phyloP scores from a whole-genome alignment of 495 filamentous ascomycete species.

The Cairneyella variabilis region DNA sequence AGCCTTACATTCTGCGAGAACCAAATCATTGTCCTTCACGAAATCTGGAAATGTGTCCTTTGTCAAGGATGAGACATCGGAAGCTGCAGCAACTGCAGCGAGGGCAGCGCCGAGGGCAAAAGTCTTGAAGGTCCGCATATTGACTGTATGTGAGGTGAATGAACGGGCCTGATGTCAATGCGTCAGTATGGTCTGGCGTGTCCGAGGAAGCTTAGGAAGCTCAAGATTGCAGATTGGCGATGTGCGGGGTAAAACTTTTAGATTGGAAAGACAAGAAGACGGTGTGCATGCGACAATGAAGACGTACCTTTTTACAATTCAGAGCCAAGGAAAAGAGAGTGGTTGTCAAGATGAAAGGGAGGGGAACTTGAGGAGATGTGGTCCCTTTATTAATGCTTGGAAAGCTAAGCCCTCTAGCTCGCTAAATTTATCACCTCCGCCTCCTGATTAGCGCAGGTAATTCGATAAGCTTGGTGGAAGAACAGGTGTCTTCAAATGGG shows the following conservation, averaged over 20 bases:
- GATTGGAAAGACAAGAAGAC: too few species aligned
- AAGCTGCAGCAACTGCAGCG: constrained; percentile 56
- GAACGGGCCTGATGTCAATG: constrained; percentile 5
- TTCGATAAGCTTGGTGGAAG: not conserved
- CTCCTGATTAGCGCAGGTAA: not conserved
- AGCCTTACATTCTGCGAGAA: constrained; percentile 72
- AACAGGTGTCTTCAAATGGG: not conserved
- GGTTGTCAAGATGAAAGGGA: not conserved
- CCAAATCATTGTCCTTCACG: constrained; percentile 77
- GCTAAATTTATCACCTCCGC: not conserved
- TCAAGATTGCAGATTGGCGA: too few species aligned
- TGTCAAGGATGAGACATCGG: constrained; percentile 80
- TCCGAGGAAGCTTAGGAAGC: too few species aligned
- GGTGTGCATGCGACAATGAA: too few species aligned
- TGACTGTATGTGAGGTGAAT: not conserved
- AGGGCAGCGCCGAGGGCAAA: constrained; percentile 57
- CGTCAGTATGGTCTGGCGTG: constrained; percentile 7
- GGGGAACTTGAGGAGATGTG: constrained; percentile 15
- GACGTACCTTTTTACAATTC: too few species aligned
- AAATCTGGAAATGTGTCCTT: constrained; percentile 84
- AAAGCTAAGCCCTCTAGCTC: not conserved
- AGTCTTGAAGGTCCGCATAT: constrained; percentile 55
- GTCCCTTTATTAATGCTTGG: constrained; percentile 16
- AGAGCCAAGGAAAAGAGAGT: not conserved
- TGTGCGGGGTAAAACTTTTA: too few species aligned